Evolutionary conservation across 352 stramenopile genomes (phyloP).

Genomic region (Globisporangium cederbergense): DNA sequence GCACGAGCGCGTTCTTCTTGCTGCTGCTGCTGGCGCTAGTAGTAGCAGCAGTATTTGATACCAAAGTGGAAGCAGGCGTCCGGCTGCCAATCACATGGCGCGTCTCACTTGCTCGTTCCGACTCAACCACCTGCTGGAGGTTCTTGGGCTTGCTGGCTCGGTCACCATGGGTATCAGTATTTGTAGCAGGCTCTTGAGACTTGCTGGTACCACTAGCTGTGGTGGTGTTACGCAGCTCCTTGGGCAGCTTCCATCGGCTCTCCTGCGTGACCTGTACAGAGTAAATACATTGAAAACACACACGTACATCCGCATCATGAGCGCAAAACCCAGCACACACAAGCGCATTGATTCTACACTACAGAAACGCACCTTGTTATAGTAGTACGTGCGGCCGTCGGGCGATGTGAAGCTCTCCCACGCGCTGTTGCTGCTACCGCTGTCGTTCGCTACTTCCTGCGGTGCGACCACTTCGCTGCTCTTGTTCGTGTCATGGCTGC

Average conservation of each 20-base stretch:
- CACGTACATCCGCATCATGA: not conserved
- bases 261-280: constrained; percentile 38
- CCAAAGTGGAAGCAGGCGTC: not conserved
- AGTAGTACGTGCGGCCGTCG: constrained; percentile 61
- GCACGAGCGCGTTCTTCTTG: constrained; percentile 36
- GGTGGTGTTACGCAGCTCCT: constrained; percentile 10
- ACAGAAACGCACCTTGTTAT: constrained; percentile 34
- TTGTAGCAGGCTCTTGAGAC: not conserved
- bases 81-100: not conserved
- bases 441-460: constrained; percentile 1
- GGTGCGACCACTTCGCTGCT: not conserved
- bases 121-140: not conserved
- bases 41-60: no score
- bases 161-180: not conserved
- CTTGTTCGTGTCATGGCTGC: not conserved
- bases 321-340: not conserved
- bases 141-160: constrained; percentile 2
- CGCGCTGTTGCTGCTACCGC: constrained; percentile 10
- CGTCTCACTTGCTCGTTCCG: constrained; percentile 1
- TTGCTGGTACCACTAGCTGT: not conserved
- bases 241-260: constrained; percentile 58
- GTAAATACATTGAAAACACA: not conserved
- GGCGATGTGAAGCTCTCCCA: constrained; percentile 60
- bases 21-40: not conserved
- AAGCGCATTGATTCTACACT: not conserved